Base-by-base conservation (phyloP, 176 grass and related monocot species). In the Themeda triandra region DNA sequence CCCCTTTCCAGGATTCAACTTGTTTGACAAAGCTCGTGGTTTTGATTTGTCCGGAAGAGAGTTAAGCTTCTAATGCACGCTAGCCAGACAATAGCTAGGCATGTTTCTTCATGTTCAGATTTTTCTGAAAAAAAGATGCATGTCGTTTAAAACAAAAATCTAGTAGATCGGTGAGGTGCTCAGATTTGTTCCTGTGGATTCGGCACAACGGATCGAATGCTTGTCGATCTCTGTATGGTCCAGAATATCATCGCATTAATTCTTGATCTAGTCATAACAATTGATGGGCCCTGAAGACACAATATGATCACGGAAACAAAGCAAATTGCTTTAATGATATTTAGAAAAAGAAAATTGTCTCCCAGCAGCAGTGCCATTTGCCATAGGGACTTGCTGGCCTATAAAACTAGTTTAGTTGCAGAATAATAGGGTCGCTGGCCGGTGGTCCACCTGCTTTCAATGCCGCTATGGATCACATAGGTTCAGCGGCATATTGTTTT, bases 361-460 rank as follows among this genome's bases (percentile, higher is more conserved):
- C 80, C 59, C 48, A 15, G 28, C 39, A 41, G 39, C 68, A 74
- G 66, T 51, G 39, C 60, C 75, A 84, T 84, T 84, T 70, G 66
- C 25, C 19, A 87, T 91, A 30, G 85, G 39, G 60, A 87, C 49
- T 79, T 86, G 49, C 69, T n/a, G 40, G 37, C 32, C 75, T 83
- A 29, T 75, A 73, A 41, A n/a, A 35, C 48, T 68, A 83, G 73
- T 85, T 78, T 77, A 70, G 79, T 73, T 78, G 89, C 63, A 63
- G 32, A 80, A 87, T 87, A 87, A 91, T 87, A 84, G 51, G 80
- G 74, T 73, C 28, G 76, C 75, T 87, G 84, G 81, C 75, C 18
- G 63, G 79, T 91, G 85, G 85, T 91, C 89, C 88, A 49, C 56
- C 45, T 35, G 74, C 69, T 84, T 63, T 87, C 18, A 88, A 71